Percentiles rank a stretch among this genome's conserved stretches.
These are phyloP conservation scores for Fusarium begoniae DNA, from an alignment of 2,329 filamentous ascomycete species.

Conservation along the genomic window DNA sequence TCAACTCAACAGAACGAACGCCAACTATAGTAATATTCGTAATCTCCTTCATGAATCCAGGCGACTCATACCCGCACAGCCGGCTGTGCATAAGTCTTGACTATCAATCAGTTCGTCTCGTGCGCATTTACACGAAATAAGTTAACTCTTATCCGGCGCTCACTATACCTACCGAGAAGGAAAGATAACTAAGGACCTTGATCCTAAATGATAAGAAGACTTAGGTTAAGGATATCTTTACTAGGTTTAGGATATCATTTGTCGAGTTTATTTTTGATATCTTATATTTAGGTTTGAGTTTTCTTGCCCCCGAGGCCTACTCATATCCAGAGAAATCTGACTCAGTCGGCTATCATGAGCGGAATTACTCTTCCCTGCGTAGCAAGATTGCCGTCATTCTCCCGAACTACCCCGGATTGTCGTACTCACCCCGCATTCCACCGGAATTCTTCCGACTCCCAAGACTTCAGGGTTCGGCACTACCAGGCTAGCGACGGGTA, in stretches of 20 bases:
- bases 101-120: rapidly evolving
- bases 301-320: no score
- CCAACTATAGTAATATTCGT: no score
- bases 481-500: constrained; percentile 28
- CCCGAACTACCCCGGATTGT: background rate
- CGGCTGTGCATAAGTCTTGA: no score
- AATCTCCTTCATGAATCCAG: no score
- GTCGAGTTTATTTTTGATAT: rapidly evolving
- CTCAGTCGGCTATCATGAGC: background rate
- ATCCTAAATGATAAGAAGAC: no score
- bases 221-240: no score
- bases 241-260: no score
- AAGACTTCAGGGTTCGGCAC: constrained; percentile 19
- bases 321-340: background rate
- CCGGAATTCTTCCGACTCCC: constrained; percentile 19
- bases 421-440: constrained; percentile 8
- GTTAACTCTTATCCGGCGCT: rapidly evolving
- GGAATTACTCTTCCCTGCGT: background rate
- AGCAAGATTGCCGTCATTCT: background rate
- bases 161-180: no score
- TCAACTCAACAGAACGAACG: background rate
- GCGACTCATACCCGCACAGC: no score
- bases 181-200: no score
- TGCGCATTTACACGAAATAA: rapidly evolving
- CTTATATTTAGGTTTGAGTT: rapidly evolving